Percentiles rank a stretch among this genome's conserved stretches.
phyloP scores from a whole-genome alignment of 1,139 yeast species.

The Debaryomycetaceae sp. region DNA sequence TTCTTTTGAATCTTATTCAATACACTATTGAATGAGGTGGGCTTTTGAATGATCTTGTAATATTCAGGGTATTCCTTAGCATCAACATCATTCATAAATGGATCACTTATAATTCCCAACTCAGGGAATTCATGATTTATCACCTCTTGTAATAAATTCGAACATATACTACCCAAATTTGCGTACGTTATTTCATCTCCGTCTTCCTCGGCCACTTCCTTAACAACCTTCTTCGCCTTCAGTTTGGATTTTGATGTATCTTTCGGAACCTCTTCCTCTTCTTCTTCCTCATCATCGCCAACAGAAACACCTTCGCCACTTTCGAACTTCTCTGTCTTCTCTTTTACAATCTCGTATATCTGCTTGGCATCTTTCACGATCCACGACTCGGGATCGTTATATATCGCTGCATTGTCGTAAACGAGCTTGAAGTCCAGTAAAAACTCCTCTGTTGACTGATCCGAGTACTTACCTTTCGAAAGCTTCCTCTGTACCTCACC shows the following conservation, averaged over 20 bases:
- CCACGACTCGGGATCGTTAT: slow-evolving; percentile 60
- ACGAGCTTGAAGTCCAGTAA: slow-evolving; percentile 54
- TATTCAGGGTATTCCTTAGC: slow-evolving; percentile 59
- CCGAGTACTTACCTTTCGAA: slow-evolving; percentile 29
- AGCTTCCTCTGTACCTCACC: slow-evolving; percentile 57
- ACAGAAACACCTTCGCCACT: slow-evolving; percentile 6
- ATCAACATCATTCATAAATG: slow-evolving; percentile 57
- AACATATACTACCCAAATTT: slow-evolving; percentile 22
- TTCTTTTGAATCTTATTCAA: slow-evolving; percentile 36
- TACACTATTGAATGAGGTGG: slow-evolving; percentile 54
- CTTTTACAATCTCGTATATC: slow-evolving; percentile 41
- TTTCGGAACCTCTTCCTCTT: slow-evolving; percentile 7
- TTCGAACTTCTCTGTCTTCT: slow-evolving; percentile 33
- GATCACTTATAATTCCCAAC: slow-evolving; percentile 47
- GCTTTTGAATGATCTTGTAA: slow-evolving; percentile 50
- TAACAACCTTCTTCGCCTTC: slow-evolving; percentile 6
- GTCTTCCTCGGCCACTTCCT: slow-evolving; percentile 11
- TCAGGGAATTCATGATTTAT: slow-evolving; percentile 42
- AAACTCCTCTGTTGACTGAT: slow-evolving; percentile 35
- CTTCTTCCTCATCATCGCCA: slow-evolving; percentile 4
- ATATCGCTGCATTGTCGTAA: slow-evolving; percentile 57
- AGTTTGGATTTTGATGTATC: slow-evolving; percentile 8
- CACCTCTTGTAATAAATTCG: slow-evolving; percentile 30
- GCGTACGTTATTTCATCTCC: slow-evolving; percentile 15
- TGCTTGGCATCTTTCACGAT: slow-evolving; percentile 56